Conservation (phyloP, 352 stramenopile genomes). For the Phytophthora boehmeriae region DNA sequence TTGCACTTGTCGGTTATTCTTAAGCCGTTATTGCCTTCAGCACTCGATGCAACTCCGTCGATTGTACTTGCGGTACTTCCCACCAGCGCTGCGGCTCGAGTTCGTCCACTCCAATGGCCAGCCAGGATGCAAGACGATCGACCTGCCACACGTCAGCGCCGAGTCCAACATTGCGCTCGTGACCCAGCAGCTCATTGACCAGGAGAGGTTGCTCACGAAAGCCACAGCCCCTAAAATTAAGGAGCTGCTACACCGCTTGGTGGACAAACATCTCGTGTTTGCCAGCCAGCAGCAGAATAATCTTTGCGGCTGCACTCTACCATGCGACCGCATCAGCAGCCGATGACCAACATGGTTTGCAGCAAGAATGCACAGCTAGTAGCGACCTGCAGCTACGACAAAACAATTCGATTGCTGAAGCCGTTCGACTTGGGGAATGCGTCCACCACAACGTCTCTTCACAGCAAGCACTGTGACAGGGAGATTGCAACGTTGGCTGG, state of each 20-base stretch:
- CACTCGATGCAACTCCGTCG: constrained; percentile 63
- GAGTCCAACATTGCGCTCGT: constrained; percentile 71
- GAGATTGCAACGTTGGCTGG: constrained; percentile 45
- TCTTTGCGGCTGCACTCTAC: constrained; percentile 42
- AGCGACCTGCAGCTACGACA: constrained; percentile 78
- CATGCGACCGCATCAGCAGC: constrained; percentile 59
- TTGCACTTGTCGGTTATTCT: constrained; percentile 13
- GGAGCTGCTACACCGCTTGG: constrained; percentile 67
- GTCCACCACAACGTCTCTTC: neutral
- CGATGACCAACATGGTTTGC: constrained; percentile 76
- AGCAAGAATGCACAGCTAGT: constrained; percentile 70
- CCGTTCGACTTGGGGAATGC: constrained; percentile 27
- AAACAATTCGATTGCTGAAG: constrained; percentile 61
- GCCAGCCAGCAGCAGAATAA: constrained; percentile 28
- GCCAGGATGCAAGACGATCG: constrained; percentile 57
- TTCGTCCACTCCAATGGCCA: constrained; percentile 58
- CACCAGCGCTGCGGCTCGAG: constrained; percentile 68
- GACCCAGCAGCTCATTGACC: constrained; percentile 54
- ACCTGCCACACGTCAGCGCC: constrained; percentile 67
- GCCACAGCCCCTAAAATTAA: constrained; percentile 48
- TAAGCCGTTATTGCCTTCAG: no score
- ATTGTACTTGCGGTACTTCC: constrained; percentile 78
- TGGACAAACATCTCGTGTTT: constrained; percentile 72
- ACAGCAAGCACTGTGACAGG: constrained; percentile 28
- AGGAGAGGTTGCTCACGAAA: constrained; percentile 65